These are phyloP conservation scores for Candida tetrigidarum DNA, from an alignment of 1,139 yeast species.

Conservation along the genomic window DNA sequence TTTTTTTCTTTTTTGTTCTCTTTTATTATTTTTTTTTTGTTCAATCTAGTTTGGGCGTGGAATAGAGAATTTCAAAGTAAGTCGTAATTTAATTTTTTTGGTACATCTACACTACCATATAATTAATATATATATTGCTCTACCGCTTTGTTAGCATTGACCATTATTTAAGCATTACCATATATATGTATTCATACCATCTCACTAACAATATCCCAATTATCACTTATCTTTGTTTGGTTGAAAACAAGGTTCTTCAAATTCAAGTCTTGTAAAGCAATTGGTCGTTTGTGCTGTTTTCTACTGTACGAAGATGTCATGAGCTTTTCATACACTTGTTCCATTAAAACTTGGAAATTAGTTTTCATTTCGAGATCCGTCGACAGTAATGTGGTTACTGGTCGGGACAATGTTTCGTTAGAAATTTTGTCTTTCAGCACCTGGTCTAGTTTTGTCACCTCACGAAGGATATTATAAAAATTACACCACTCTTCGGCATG, in stretches of 20 bases:
- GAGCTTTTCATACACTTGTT: slow-evolving; percentile 33
- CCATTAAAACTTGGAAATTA: slow-evolving; percentile 22
- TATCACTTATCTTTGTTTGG: slow-evolving; percentile 33
- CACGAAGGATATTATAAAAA: slow-evolving; percentile 14
- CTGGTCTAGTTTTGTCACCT: slow-evolving; percentile 11
- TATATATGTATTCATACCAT: slow-evolving; percentile 18
- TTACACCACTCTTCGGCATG: slow-evolving; percentile 17
- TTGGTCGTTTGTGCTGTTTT: slow-evolving; percentile 14
- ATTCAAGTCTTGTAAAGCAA: slow-evolving; percentile 26
- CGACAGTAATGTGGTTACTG: not conserved
- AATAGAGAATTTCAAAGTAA: slow-evolving; percentile 8
- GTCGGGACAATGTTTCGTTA: not conserved
- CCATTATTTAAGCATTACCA: too few relatives aligned
- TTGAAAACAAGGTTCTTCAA: slow-evolving; percentile 27
- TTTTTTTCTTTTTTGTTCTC: too few relatives aligned
- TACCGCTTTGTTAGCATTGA: too few relatives aligned
- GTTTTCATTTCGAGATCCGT: slow-evolving; percentile 3
- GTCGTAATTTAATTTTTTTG: not conserved
- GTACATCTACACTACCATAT: not conserved
- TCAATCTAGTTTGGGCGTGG: not conserved
- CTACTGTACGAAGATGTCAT: slow-evolving; percentile 14
- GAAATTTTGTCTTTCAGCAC: slow-evolving; percentile 6
- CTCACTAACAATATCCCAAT: slow-evolving; percentile 50
- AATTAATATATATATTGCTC: not conserved
- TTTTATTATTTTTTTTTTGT: not conserved